Percentiles rank a stretch among this genome's conserved stretches.
Evolutionary conservation across 1,284 basidiomycete species (phyloP).

Genomic region (Ganoderma boninense): DNA sequence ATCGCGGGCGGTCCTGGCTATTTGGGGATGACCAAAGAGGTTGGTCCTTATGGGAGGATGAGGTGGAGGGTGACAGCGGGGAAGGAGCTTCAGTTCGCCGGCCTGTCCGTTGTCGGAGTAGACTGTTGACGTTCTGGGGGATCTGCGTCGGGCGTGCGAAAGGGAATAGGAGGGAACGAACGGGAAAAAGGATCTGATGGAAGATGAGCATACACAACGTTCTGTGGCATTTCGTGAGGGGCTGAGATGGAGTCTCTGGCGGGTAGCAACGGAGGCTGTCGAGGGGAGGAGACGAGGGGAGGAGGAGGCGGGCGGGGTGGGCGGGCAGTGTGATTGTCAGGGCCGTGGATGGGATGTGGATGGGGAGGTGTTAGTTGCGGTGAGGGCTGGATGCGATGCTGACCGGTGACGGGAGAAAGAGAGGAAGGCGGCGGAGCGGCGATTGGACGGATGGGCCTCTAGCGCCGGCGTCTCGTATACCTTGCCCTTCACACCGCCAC

Average conservation of each 20-base stretch:
- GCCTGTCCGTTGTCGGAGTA: neutral
- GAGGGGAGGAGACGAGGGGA: neutral
- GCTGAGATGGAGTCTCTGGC: conserved; percentile 1
- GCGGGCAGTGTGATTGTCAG: neutral
- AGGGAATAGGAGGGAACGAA: neutral
- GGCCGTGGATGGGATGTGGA: neutral
- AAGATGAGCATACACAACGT: neutral
- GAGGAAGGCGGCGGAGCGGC: neutral
- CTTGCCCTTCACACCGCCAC: conserved; percentile 1
- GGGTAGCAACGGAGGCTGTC: neutral
- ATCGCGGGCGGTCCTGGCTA: neutral
- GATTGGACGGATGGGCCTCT: conserved; percentile 11
- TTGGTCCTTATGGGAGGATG: too few species aligned
- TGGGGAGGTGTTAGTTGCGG: conserved; percentile 4
- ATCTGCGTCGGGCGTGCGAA: neutral
- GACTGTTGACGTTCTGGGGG: neutral
- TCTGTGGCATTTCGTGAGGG: neutral
- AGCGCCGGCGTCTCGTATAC: conserved; percentile 27
- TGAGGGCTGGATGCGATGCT: neutral
- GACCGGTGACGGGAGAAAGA: neutral
- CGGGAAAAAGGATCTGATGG: neutral
- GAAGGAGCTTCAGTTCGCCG: neutral
- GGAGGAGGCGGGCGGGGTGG: neutral
- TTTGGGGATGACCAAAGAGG: neutral
- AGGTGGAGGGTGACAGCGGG: neutral